Percentiles rank a stretch among this genome's conserved stretches.
Conservation (phyloP, 768 basidiomycete genomes). For the Macrolepiota fuliginosa region DNA sequence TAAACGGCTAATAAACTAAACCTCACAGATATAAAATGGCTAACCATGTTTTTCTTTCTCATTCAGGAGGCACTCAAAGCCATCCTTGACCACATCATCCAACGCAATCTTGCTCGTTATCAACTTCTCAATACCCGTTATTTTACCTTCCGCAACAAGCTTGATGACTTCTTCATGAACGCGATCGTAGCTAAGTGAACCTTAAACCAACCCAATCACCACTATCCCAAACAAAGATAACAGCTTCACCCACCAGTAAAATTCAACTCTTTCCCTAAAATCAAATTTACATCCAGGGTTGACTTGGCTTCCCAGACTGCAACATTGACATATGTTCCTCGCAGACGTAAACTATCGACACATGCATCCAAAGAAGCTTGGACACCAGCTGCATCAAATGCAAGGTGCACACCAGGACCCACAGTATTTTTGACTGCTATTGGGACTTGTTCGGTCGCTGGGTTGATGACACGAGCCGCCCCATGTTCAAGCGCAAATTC, state of each 20-base stretch:
- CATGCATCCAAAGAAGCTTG: slow-evolving; percentile 36
- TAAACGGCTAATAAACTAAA: too few relatives aligned
- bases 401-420: slow-evolving; percentile 39
- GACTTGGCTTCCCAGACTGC: slow-evolving; percentile 40
- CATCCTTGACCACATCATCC: slow-evolving; percentile 41
- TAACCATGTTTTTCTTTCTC: slow-evolving; percentile 41
- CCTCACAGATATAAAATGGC: slow-evolving; percentile 4
- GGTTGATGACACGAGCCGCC: slow-evolving; percentile 36
- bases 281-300: slow-evolving; percentile 31
- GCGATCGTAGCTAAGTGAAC: slow-evolving; percentile 34
- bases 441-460: slow-evolving; percentile 26
- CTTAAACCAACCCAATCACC: slow-evolving; percentile 18
- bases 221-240: background rate
- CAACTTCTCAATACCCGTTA: slow-evolving; percentile 35
- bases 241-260: slow-evolving; percentile 29
- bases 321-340: slow-evolving; percentile 39
- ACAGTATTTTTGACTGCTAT: slow-evolving; percentile 25
- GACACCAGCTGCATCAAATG: slow-evolving; percentile 45
- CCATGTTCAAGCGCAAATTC: slow-evolving; percentile 33
- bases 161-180: slow-evolving; percentile 37
- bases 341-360: slow-evolving; percentile 31
- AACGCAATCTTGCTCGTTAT: slow-evolving; percentile 41
- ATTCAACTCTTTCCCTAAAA: slow-evolving; percentile 35
- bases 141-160: slow-evolving; percentile 35
- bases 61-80: slow-evolving; percentile 35